Evolutionary conservation across 495 filamentous ascomycete species (phyloP).

Genomic region (Apodospora peruviana): DNA sequence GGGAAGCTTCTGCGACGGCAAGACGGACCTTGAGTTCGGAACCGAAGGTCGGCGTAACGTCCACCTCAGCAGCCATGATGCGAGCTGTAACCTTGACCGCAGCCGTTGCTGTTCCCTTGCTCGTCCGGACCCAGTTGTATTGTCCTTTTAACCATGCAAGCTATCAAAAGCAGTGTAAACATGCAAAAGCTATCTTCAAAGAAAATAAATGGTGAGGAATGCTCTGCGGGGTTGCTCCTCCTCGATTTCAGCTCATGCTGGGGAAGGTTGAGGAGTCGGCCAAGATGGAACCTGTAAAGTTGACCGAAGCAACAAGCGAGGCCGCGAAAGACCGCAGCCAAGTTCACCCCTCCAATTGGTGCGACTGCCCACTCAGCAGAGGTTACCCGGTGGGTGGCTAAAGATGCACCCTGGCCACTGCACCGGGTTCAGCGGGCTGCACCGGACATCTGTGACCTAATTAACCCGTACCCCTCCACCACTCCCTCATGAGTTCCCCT

Average conservation of each 20-base stretch:
- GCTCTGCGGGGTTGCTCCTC: background rate
- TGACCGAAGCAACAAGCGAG: background rate
- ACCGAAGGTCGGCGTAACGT: constrained; percentile 75
- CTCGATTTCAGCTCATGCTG: background rate
- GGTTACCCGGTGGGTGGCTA: too few species aligned
- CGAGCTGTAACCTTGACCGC: background rate
- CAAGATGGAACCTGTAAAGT: background rate
- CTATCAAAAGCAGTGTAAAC: constrained; percentile 1
- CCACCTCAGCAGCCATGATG: constrained; percentile 68
- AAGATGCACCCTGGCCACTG: too few species aligned
- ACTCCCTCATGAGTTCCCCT: too few species aligned
- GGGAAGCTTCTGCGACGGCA: background rate
- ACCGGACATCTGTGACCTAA: too few species aligned
- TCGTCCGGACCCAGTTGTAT: constrained; percentile 5
- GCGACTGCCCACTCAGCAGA: too few species aligned
- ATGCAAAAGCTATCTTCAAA: constrained; percentile 3
- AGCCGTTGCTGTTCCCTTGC: background rate
- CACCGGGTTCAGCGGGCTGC: too few species aligned
- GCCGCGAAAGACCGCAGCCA: background rate
- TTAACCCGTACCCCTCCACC: too few species aligned
- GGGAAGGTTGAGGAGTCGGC: background rate
- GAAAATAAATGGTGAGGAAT: background rate
- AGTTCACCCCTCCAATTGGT: background rate
- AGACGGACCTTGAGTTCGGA: constrained; percentile 76
- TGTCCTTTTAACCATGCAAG: constrained; percentile 20